A percentile compares a stretch with the other conserved stretches of the same genome.
These are phyloP conservation scores for Venturia oleaginea DNA, from an alignment of 2,329 filamentous ascomycete genomes.

Conservation along the genomic window DNA sequence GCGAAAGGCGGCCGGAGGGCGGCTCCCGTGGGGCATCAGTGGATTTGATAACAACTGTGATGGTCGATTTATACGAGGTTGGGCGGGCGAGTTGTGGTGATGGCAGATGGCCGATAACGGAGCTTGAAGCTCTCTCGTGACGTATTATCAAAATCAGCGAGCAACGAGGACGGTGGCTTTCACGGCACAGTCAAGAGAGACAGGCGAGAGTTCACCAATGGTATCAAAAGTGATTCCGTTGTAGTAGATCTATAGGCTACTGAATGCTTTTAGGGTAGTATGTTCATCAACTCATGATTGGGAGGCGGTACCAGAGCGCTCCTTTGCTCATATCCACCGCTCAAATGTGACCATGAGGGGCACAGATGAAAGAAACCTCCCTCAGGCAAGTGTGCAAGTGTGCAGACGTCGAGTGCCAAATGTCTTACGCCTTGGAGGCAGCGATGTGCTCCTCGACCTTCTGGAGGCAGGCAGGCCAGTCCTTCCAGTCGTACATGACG, in stretches of 20 bases:
- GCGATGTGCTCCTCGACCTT: constrained; percentile 16
- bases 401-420: background rate
- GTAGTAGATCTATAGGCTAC: background rate
- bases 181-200: background rate
- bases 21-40: too few species aligned
- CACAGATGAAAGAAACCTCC: background rate
- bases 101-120: too few species aligned
- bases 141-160: too few species aligned
- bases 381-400: background rate
- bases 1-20: too few species aligned
- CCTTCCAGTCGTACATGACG: constrained; percentile 45
- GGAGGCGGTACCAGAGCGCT: background rate
- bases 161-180: too few species aligned
- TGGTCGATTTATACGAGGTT: too few species aligned
- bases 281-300: background rate
- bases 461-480: constrained; percentile 41
- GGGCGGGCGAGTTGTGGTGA: too few species aligned
- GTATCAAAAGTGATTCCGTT: background rate
- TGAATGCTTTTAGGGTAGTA: constrained; percentile 4
- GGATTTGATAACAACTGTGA: too few species aligned
- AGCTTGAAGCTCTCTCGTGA: too few species aligned
- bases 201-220: background rate
- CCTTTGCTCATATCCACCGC: background rate
- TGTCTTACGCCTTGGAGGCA: background rate
- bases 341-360: background rate